Base-by-base conservation (phyloP, 2,329 filamentous ascomycete genomes). In the Calonectria pteridis region DNA sequence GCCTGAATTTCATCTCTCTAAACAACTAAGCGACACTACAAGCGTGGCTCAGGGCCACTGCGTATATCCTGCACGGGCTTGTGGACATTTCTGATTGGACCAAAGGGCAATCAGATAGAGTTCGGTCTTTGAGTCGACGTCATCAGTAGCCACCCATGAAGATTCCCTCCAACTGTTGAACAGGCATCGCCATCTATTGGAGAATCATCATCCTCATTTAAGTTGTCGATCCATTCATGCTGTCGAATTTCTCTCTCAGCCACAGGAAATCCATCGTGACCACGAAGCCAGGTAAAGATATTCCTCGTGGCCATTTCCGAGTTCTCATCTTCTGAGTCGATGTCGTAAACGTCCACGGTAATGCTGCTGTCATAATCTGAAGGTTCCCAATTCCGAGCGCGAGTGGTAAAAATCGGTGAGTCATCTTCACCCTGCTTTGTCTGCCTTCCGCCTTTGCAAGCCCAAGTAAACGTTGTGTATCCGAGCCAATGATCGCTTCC, bases 201-300 rank as follows among this genome's bases (percentile, higher is more conserved):
- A 46, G 16, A 14, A 28, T 79, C 78, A 23, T 81, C 79, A 13
- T 80, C 79, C 23, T 66, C 62, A 28, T 59, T 37, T 3, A 81
- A 67, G 67, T 81, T 80, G 11, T 80, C 80, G 50, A 82, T 80
- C 81, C 81, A 83, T 53, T 80, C 77, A 46, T 82, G 81, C 53
- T 81, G 68, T 35, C 78, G 76, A 65, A 83, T 81, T 40, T 58
- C 78, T 43, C 77, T 78, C 67, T 82, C 81, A 1, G 76, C 78
- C 18, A 83, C 73, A 14, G 80, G 79, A 73, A 81, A 83, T 2
- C 81, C 79, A 16, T 78, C 77, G 4, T 78, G 67, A 33, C 75
- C 78, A 33, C 79, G 79, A 16, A 83, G 78, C 78, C 79, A 82
- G 31, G 76, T 79, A 40, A 82, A 82, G 51, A 82, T 77, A 35